Evolutionary conservation across 768 basidiomycete genomes (phyloP).

Genomic region (Tulasnella sp.): DNA sequence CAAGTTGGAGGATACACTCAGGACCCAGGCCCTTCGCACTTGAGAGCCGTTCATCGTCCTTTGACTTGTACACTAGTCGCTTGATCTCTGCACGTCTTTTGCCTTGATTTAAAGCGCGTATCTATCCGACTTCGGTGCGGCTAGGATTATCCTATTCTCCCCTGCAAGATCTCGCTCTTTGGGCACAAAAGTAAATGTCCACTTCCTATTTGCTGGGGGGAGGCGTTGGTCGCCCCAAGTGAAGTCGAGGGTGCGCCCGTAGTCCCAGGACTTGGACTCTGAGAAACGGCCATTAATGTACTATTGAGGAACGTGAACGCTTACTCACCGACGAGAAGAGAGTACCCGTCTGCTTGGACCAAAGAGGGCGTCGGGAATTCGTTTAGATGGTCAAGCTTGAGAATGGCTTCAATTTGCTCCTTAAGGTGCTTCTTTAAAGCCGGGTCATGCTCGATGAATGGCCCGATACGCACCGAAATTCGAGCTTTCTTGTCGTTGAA

Average conservation of each 20-base stretch:
- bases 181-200: neutral
- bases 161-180: neutral
- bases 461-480: neutral
- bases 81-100: neutral
- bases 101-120: neutral
- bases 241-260: neutral
- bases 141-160: neutral
- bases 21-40: constrained; percentile 76
- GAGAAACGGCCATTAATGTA: neutral
- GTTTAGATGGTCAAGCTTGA: neutral
- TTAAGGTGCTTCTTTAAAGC: neutral
- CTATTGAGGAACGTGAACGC: neutral
- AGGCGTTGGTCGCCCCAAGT: neutral
- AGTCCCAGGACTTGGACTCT: neutral
- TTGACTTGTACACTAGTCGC: neutral
- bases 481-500: neutral
- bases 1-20: constrained; percentile 77
- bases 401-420: neutral
- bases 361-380: neutral
- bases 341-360: neutral
- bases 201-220: neutral
- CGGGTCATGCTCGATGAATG: neutral
- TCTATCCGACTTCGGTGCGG: neutral
- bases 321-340: neutral
- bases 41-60: constrained; percentile 33